Evolutionary conservation across 805 yeast genomes (phyloP).

Genomic region (Diddensiella santjacobensis): DNA sequence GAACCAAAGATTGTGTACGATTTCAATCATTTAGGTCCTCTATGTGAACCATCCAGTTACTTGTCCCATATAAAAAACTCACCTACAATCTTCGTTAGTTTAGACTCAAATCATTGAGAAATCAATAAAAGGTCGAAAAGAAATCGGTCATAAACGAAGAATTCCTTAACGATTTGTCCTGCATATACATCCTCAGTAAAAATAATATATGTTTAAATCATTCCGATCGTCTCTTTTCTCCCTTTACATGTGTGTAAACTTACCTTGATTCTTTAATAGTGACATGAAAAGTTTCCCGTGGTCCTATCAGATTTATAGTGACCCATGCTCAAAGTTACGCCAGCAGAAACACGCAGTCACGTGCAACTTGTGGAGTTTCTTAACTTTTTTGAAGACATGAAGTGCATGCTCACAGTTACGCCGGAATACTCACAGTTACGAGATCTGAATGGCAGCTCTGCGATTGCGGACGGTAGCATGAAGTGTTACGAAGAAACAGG

Average conservation of each 20-base stretch:
- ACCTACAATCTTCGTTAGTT: too few relatives aligned
- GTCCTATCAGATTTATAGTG: neutral
- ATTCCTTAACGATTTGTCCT: constrained; percentile 66
- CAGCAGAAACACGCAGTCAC: too few relatives aligned
- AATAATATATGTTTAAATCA: constrained; percentile 15
- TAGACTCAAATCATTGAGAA: too few relatives aligned
- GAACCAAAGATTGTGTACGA: constrained; percentile 30
- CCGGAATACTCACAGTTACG: too few relatives aligned
- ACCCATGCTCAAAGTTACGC: neutral
- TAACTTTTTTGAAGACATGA: too few relatives aligned
- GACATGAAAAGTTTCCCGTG: neutral
- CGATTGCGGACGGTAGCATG: too few relatives aligned
- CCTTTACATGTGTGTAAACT: neutral
- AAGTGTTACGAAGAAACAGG: neutral
- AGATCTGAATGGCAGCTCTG: too few relatives aligned
- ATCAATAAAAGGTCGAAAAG: neutral
- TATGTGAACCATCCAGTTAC: neutral
- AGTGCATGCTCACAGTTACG: too few relatives aligned
- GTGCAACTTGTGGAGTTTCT: too few relatives aligned
- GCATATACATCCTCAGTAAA: constrained; percentile 71
- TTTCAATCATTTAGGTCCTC: constrained; percentile 17
- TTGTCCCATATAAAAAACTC: neutral
- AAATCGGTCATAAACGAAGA: constrained; percentile 66
- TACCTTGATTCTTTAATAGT: too few relatives aligned
- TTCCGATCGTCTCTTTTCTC: constrained; percentile 4